These are phyloP conservation scores for Xylaria longipes DNA, from an alignment of 495 filamentous ascomycete genomes.

Conservation along the genomic window DNA sequence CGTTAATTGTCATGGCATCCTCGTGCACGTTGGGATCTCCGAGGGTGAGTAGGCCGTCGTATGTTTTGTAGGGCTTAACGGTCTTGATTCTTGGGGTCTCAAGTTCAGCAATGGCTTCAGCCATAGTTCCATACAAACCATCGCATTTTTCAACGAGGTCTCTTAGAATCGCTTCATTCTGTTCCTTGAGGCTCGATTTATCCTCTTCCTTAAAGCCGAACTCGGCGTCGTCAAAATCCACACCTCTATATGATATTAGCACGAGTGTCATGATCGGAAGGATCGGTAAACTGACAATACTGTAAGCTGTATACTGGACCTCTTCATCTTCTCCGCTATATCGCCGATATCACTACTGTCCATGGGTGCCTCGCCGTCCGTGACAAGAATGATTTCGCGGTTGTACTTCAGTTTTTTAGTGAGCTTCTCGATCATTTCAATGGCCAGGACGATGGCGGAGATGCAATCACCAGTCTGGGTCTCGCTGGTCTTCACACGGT, in stretches of 20 bases:
- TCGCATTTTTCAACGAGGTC: constrained; percentile 66
- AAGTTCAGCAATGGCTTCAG: constrained; percentile 80
- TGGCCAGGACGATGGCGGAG: constrained; percentile 83
- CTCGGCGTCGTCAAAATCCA: constrained; percentile 93
- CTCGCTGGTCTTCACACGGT: constrained; percentile 68
- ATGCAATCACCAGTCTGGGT: constrained; percentile 73
- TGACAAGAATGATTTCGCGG: constrained; percentile 82
- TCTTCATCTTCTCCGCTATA: constrained; percentile 74
- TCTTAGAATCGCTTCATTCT: constrained; percentile 73
- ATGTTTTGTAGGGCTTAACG: constrained; percentile 73
- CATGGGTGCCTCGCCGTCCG: constrained; percentile 75
- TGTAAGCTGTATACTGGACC: constrained; percentile 75
- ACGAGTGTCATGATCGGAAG: background rate
- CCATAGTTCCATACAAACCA: constrained; percentile 80
- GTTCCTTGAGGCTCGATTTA: constrained; percentile 69
- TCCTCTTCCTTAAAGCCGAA: constrained; percentile 93
- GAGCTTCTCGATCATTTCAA: constrained; percentile 80
- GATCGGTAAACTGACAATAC: constrained; percentile 67
- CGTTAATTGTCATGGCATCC: constrained; percentile 80
- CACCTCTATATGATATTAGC: constrained; percentile 63
- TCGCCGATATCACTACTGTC: constrained; percentile 69
- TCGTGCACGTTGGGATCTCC: constrained; percentile 77
- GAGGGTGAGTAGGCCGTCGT: constrained; percentile 79
- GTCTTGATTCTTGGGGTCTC: constrained; percentile 73
- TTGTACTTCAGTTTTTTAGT: constrained; percentile 92